Evolutionary conservation across 495 filamentous ascomycete species (phyloP).

Genomic region (Pseudotulostoma volvatum): DNA sequence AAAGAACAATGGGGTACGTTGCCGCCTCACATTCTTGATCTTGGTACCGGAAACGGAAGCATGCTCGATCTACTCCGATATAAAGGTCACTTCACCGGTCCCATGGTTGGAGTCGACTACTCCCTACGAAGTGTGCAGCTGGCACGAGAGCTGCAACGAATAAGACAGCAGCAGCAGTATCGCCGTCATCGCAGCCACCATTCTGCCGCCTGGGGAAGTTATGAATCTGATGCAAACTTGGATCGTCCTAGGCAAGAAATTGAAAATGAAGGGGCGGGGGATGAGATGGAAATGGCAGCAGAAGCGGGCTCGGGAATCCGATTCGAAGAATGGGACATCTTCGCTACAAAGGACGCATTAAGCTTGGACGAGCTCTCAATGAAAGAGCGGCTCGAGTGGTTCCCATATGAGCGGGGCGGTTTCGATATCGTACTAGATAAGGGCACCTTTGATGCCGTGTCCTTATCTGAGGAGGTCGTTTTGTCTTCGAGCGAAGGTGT

Average conservation of each 20-base stretch:
- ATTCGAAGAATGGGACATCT: slow-evolving; percentile 66
- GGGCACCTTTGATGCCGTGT: slow-evolving; percentile 91
- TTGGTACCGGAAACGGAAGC: slow-evolving; percentile 88
- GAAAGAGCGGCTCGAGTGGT: slow-evolving; percentile 18
- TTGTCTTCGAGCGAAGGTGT: no score
- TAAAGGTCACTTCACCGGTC: slow-evolving; percentile 37
- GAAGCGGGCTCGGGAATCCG: slow-evolving; percentile 19
- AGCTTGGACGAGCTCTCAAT: slow-evolving; percentile 10
- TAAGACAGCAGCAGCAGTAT: slow-evolving; percentile 9
- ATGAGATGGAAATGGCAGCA: slow-evolving; percentile 1
- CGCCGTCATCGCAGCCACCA: slow-evolving; percentile 13
- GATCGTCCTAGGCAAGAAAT: slow-evolving; percentile 4
- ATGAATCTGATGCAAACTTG: slow-evolving; percentile 9
- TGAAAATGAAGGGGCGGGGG: slow-evolving; percentile 7
- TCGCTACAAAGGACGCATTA: slow-evolving; percentile 29
- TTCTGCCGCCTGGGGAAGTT: slow-evolving; percentile 16
- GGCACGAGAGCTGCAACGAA: slow-evolving; percentile 35
- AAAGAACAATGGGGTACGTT: slow-evolving; percentile 3
- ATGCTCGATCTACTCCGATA: slow-evolving; percentile 61
- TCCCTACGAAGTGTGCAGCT: slow-evolving; percentile 54
- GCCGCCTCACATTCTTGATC: slow-evolving; percentile 42
- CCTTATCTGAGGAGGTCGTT: slow-evolving; percentile 46
- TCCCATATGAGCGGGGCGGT: slow-evolving; percentile 21
- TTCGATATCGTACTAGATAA: slow-evolving; percentile 92
- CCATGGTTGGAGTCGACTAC: slow-evolving; percentile 80